A percentile compares a stretch with the other conserved stretches of the same genome.
These are phyloP conservation scores for Penicillium griseofulvum DNA, from an alignment of 2,329 filamentous ascomycete species.

Conservation along the genomic window DNA sequence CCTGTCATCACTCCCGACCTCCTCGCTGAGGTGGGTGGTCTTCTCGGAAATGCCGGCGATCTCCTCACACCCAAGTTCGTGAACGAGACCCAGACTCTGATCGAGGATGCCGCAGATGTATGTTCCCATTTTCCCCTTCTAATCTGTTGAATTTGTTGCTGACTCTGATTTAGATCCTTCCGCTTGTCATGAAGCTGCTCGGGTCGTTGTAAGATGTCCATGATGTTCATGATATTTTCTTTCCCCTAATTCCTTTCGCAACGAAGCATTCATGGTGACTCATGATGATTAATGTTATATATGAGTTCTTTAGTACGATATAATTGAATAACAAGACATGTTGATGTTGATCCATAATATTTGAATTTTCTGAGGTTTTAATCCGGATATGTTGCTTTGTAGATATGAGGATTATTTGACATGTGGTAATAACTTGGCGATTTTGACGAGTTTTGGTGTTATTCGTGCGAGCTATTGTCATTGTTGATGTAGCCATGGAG, in stretches of 20 bases:
- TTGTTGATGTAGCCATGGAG: not conserved
- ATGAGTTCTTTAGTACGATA: conserved; percentile 20
- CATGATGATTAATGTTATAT: conserved; percentile 23
- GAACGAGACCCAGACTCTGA: conserved; percentile 28
- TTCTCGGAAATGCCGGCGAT: conserved; percentile 25
- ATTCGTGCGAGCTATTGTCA: not conserved
- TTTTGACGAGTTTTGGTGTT: not conserved
- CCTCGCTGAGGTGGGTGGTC: conserved; percentile 21
- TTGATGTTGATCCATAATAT: not conserved
- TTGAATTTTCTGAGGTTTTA: not conserved
- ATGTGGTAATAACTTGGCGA: not conserved
- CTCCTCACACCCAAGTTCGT: conserved; percentile 30
- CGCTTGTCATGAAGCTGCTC: conserved; percentile 29
- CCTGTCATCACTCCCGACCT: conserved; percentile 23
- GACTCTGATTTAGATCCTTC: conserved; percentile 25
- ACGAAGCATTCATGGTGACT: conserved; percentile 12
- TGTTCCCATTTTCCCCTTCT: not conserved
- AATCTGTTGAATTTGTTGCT: conserved; percentile 3
- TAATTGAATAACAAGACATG: conserved; percentile 14
- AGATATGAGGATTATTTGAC: not conserved
- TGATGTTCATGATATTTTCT: not conserved
- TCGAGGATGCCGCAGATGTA: conserved; percentile 26
- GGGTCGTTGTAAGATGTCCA: conserved; percentile 24
- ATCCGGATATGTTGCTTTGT: not conserved
- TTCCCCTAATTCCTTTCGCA: not conserved